phyloP scores from a whole-genome alignment of 1,284 basidiomycete species.

The Phenoliferia sp. region DNA sequence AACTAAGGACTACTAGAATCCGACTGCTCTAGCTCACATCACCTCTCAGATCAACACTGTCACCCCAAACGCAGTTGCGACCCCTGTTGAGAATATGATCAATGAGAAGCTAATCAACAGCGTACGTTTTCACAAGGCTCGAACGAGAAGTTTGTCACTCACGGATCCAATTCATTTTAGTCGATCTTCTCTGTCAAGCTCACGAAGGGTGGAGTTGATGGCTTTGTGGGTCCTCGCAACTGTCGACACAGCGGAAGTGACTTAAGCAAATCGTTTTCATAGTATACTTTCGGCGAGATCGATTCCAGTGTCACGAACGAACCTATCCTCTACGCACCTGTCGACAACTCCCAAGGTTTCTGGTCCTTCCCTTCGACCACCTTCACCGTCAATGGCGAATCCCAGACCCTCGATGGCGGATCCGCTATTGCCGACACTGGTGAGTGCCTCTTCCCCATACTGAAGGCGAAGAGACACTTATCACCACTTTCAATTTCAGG shows the following conservation, averaged over 20 bases:
- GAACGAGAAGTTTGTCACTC: neutral
- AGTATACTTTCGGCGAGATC: constrained; percentile 1
- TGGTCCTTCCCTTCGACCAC: neutral
- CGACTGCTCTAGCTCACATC: neutral
- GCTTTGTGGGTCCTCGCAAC: neutral
- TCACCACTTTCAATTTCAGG: neutral
- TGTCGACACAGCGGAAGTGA: neutral
- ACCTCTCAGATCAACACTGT: neutral
- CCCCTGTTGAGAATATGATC: neutral
- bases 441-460: neutral
- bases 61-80: neutral
- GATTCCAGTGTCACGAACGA: neutral
- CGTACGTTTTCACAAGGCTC: neutral
- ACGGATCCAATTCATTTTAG: neutral
- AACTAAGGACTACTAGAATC: neutral
- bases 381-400: neutral
- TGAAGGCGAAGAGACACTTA: neutral
- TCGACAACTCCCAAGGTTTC: neutral
- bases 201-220: neutral
- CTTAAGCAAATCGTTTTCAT: neutral
- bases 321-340: neutral
- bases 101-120: neutral
- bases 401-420: neutral
- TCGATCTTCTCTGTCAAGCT: neutral
- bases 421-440: neutral